These are phyloP conservation scores for Chamaenerion angustifolium DNA, from an alignment of 345 rosid genomes.

Conservation along the genomic window DNA sequence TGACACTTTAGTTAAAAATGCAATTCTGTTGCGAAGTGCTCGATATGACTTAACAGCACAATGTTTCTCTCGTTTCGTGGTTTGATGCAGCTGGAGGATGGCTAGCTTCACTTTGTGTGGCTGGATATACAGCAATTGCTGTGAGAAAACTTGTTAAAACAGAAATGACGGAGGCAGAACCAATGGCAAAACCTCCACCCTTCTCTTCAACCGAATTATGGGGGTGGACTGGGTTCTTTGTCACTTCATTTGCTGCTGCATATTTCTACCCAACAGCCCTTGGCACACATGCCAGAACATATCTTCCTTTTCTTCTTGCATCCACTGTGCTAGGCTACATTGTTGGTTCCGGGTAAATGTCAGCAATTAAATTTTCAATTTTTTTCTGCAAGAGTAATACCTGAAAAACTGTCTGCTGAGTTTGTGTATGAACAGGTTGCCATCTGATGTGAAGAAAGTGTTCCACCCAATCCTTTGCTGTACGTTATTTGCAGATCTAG, in stretches of 20 bases:
- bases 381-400: neutral
- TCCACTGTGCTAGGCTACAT: slow-evolving; percentile 86
- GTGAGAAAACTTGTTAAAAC: slow-evolving; percentile 75
- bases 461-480: slow-evolving; percentile 89
- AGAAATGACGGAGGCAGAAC: slow-evolving; percentile 83
- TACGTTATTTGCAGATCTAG: slow-evolving; percentile 65
- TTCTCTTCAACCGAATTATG: slow-evolving; percentile 58
- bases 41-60: too few relatives aligned
- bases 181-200: slow-evolving; percentile 78
- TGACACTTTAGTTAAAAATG: too few relatives aligned
- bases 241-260: slow-evolving; percentile 55
- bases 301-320: slow-evolving; percentile 85
- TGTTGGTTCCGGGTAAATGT: slow-evolving; percentile 61
- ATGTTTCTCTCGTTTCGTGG: too few relatives aligned
- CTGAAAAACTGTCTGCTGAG: slow-evolving; percentile 1
- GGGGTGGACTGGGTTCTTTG: slow-evolving; percentile 69
- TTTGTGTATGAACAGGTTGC: slow-evolving; percentile 36
- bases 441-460: slow-evolving; percentile 53
- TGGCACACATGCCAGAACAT: slow-evolving; percentile 70
- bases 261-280: slow-evolving; percentile 50
- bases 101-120: slow-evolving; percentile 89
- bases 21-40: too few relatives aligned
- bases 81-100: slow-evolving; percentile 66
- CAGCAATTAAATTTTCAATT: slow-evolving; percentile 2
- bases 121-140: slow-evolving; percentile 74